Base-by-base conservation (phyloP, 2,329 filamentous ascomycete genomes). In the Cladorrhinum sp. region DNA sequence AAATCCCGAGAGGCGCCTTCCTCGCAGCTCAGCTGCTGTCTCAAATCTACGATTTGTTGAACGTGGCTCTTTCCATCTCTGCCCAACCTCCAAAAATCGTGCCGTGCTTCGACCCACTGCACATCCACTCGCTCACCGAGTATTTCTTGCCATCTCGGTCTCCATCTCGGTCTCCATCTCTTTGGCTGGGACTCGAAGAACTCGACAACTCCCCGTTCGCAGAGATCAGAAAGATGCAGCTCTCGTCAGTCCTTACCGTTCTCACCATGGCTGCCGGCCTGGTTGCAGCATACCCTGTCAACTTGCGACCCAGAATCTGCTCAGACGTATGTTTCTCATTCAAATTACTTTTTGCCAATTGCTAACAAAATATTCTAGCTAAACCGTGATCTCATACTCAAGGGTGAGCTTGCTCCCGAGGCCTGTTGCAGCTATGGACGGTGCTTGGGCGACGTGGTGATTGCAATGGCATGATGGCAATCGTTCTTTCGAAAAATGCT, bases 361-460 rank as follows among this genome's bases (percentile, higher is more conserved):
- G 3, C 63, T 67, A 51, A 68, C 56, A 21, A 24, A 5, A 46
- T n/a, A 16, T 26, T 4, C 24, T 62, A 76, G 73, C 59, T 66
- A 16, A 75, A 73, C 62, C 67, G 75, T 57, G 77, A 79, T 64
- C 68, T 71, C 14, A 84, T 84, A 42, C 75, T 84, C 52, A 77
- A 72, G 26, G 80, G 81, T 57, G 70, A 76, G 26, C 73, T 80
- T 62, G 74, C 76, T 20, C 75, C 79, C n/a, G 77, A 81, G 26
- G 77, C 72, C 12, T 84, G 82, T 70, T 84, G 82, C 69, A 79
- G 78, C n/a, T 82, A 83, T 63, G 81, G 82, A 55, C 73, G 73
- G 33, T 84, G 81, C 71, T 79, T 79, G 59, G 77, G 77, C 57
- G 77, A 81, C 61, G 78, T 82, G 53, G 78, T 83, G 49, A 68